A percentile compares a stretch with the other conserved stretches of the same genome.
Conservation (phyloP, 1,284 basidiomycete genomes). For the Laetiporus sulphureus region DNA sequence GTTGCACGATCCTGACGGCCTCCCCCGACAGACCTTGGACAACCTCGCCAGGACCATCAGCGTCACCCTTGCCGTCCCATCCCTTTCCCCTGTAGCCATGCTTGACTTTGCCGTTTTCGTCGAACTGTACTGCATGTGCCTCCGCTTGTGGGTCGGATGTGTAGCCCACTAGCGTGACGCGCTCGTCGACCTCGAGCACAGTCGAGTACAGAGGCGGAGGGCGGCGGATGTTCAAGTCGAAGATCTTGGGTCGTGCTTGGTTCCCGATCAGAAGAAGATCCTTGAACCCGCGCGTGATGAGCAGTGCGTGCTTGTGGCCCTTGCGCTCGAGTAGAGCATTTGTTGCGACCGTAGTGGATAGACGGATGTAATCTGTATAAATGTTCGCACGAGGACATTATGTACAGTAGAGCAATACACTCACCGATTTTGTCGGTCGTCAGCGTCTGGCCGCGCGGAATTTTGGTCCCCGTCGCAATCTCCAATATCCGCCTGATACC, state of each 20-base stretch:
- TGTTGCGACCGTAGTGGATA: conserved; percentile 95
- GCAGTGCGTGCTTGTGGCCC: conserved; percentile 84
- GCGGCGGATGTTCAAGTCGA: conserved; percentile 82
- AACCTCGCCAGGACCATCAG: conserved; percentile 73
- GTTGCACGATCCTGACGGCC: conserved; percentile 80
- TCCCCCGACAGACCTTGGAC: conserved; percentile 87
- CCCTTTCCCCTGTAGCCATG: conserved; percentile 71
- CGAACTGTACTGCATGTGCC: conserved; percentile 71
- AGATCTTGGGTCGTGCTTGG: conserved; percentile 87
- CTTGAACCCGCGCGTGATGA: conserved; percentile 91
- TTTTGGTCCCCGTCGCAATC: conserved; percentile 58
- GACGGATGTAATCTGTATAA: conserved; percentile 75
- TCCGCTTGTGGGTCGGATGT: conserved; percentile 82
- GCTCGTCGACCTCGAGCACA: conserved; percentile 89
- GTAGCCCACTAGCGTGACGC: conserved; percentile 91
- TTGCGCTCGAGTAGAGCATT: conserved; percentile 95
- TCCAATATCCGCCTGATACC: conserved; percentile 91
- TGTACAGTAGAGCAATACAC: conserved; percentile 12
- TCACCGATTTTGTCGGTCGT: conserved; percentile 80
- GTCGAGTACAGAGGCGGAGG: conserved; percentile 74
- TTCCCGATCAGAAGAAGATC: conserved; percentile 91
- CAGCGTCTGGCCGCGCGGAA: conserved; percentile 61
- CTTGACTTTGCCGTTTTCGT: conserved; percentile 58
- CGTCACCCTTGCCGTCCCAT: conserved; percentile 58
- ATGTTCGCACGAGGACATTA: not conserved